Evolutionary conservation across 1,284 basidiomycete genomes (phyloP).

Genomic region (Microbotryum silenes-acaulis): DNA sequence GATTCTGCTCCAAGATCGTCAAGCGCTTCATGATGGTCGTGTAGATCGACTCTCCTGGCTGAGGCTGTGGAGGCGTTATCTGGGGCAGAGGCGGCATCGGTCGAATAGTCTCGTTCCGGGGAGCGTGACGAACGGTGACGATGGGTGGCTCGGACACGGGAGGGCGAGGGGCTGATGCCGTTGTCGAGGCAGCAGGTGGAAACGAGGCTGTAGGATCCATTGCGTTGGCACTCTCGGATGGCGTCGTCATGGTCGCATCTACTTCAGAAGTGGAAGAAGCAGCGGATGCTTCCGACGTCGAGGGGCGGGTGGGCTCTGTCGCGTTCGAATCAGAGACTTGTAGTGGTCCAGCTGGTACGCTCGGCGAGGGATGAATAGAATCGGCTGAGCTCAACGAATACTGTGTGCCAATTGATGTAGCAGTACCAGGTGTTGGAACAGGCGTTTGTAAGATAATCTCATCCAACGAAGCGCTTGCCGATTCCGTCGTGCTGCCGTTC

Average conservation of each 20-base stretch:
- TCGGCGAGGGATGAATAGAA: neutral
- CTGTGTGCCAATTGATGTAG: neutral
- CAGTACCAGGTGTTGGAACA: neutral
- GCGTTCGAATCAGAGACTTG: too few relatives aligned
- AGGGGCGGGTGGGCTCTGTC: too few relatives aligned
- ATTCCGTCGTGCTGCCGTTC: too few relatives aligned
- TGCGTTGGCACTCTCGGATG: neutral
- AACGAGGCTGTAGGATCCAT: neutral
- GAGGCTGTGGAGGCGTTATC: slow-evolving; percentile 27
- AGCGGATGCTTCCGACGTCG: too few relatives aligned
- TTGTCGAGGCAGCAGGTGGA: neutral
- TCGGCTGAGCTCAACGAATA: neutral
- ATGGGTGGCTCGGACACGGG: slow-evolving; percentile 5
- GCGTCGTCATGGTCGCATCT: neutral
- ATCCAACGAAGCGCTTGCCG: too few relatives aligned
- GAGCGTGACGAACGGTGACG: slow-evolving; percentile 1
- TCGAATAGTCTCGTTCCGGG: slow-evolving; percentile 22
- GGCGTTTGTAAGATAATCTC: too few relatives aligned
- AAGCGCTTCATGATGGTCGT: slow-evolving; percentile 92
- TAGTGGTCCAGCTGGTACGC: too few relatives aligned
- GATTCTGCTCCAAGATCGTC: slow-evolving; percentile 74
- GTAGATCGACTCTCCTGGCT: slow-evolving; percentile 88
- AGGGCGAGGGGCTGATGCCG: neutral
- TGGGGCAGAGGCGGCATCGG: slow-evolving; percentile 2
- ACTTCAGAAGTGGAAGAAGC: neutral